Evolutionary conservation across 441 rosid species (phyloP).

Genomic region (Adansonia madagascariensis): DNA sequence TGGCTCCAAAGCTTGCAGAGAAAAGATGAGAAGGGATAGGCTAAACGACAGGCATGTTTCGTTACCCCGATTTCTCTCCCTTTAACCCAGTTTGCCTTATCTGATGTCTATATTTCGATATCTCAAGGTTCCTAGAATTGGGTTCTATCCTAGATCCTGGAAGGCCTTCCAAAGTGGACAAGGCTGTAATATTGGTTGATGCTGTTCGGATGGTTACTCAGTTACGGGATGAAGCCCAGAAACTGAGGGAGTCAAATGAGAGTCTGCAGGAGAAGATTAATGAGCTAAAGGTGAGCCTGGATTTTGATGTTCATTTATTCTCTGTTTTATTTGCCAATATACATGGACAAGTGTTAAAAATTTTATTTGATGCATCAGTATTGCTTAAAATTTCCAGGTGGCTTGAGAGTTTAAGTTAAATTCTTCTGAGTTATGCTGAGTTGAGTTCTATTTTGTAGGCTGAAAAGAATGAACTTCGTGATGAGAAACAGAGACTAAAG

Average conservation of each 20-base stretch:
- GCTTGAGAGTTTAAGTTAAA: neutral
- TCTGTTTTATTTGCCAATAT: neutral
- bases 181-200: conserved; percentile 57
- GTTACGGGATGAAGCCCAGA: conserved; percentile 58
- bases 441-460: conserved; percentile 41
- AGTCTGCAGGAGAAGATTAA: conserved; percentile 59
- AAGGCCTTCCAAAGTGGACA: conserved; percentile 60
- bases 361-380: neutral
- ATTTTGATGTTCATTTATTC: conserved; percentile 13
- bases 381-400: conserved; percentile 3
- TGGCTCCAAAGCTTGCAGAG: conserved; percentile 71
- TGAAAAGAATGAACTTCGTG: conserved; percentile 75
- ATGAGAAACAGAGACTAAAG: conserved; percentile 76
- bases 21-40: conserved; percentile 67
- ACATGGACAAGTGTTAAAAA: neutral
- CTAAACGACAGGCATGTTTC: conserved; percentile 63
- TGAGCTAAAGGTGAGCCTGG: conserved; percentile 62
- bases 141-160: conserved; percentile 66
- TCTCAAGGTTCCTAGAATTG: conserved; percentile 66
- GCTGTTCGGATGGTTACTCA: conserved; percentile 64
- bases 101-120: conserved; percentile 22
- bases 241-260: conserved; percentile 56
- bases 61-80: conserved; percentile 7
- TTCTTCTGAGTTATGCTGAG: neutral
- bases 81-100: neutral